phyloP scores from a whole-genome alignment of 495 filamentous ascomycete genomes.

The Bacidia rubella region DNA sequence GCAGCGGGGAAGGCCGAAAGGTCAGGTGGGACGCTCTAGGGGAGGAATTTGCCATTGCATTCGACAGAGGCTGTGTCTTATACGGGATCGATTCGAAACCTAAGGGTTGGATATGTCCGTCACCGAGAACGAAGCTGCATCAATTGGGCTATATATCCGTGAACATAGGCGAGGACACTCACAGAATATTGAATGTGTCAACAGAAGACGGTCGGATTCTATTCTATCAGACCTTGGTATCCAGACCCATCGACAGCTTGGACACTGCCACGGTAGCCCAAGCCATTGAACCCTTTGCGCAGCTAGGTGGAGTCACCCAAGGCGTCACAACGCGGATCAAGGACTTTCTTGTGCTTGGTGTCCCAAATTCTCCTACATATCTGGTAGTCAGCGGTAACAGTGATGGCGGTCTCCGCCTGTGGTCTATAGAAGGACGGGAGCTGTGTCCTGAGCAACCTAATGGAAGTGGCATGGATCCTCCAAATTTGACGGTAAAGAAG shows the following conservation, averaged over 20 bases:
- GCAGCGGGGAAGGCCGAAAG: constrained; percentile 67
- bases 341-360: constrained; percentile 59
- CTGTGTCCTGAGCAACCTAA: constrained; percentile 12
- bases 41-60: constrained; percentile 78
- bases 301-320: constrained; percentile 59
- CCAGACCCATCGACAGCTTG: constrained; percentile 37
- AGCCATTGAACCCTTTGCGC: constrained; percentile 47
- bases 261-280: constrained; percentile 25
- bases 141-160: constrained; percentile 55
- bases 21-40: constrained; percentile 65
- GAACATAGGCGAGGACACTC: constrained; percentile 27
- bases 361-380: constrained; percentile 29
- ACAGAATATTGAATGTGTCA: constrained; percentile 56
- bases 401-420: constrained; percentile 68
- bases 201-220: constrained; percentile 85
- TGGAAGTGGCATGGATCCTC: not conserved
- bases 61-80: constrained; percentile 72
- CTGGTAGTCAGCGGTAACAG: constrained; percentile 66
- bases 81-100: constrained; percentile 82
- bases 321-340: constrained; percentile 65
- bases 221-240: constrained; percentile 59
- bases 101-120: constrained; percentile 54
- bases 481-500: constrained; percentile 24
- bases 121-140: constrained; percentile 64
- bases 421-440: constrained; percentile 38